These are phyloP conservation scores for Kwoniella pini DNA, from an alignment of 768 basidiomycete species.

Conservation along the genomic window DNA sequence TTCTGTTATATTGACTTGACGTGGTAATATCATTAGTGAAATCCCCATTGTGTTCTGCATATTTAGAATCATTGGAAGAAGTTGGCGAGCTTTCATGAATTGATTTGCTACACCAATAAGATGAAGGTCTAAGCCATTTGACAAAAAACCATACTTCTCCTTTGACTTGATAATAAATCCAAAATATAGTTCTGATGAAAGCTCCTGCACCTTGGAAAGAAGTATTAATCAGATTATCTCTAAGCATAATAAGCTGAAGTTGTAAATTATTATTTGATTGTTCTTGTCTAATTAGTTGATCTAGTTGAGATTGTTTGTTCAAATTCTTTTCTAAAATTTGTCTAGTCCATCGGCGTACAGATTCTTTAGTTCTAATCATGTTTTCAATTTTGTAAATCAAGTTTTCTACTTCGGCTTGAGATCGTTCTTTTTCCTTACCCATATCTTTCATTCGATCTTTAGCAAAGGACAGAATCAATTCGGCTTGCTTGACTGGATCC, in stretches of 20 bases:
- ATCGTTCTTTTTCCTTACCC: constrained; percentile 8
- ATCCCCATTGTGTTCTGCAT: too few relatives aligned
- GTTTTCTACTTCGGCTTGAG: constrained; percentile 4
- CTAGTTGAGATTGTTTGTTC: constrained; percentile 1
- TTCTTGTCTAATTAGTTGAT: constrained; percentile 10
- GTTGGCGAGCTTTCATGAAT: too few relatives aligned
- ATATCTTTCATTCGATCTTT: constrained; percentile 13
- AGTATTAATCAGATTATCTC: constrained; percentile 11
- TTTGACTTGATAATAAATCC: constrained; percentile 12
- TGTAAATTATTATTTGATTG: background rate
- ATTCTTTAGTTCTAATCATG: constrained; percentile 27
- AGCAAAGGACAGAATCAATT: constrained; percentile 5
- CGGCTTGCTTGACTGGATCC: constrained; percentile 22
- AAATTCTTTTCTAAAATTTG: constrained; percentile 12
- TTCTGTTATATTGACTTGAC: too few relatives aligned
- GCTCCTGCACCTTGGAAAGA: background rate
- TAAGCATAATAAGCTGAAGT: background rate
- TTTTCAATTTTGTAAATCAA: constrained; percentile 24
- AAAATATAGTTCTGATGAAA: background rate
- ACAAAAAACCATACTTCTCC: constrained; percentile 12
- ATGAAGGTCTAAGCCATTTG: constrained; percentile 1
- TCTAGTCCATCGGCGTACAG: constrained; percentile 24
- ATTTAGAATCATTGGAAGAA: too few relatives aligned
- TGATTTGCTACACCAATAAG: constrained; percentile 3
- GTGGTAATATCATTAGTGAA: too few relatives aligned